phyloP scores from a whole-genome alignment of 495 filamentous ascomycete genomes.

The Beverwykella pulmonaria region DNA sequence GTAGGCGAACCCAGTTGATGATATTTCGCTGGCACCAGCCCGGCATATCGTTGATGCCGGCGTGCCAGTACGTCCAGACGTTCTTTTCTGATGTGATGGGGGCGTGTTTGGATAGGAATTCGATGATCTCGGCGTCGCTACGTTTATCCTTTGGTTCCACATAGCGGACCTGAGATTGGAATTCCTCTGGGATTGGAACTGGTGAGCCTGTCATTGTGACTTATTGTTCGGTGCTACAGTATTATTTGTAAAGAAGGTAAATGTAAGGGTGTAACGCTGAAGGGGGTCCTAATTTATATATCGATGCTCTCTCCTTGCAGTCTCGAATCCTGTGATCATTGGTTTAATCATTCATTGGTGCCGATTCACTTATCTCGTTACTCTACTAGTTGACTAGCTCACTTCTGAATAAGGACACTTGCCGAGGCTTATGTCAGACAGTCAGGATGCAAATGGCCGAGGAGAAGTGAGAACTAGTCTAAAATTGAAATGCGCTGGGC shows the following conservation, averaged over 20 bases:
- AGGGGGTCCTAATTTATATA: no score
- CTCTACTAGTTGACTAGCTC: no score
- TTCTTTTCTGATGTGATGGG: conserved; percentile 51
- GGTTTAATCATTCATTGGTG: no score
- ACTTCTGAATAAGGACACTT: no score
- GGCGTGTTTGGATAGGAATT: conserved; percentile 13
- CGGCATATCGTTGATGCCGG: conserved; percentile 44
- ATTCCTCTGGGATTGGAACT: conserved; percentile 16
- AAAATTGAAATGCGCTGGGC: no score
- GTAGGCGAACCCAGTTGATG: conserved; percentile 35
- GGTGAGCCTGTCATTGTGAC: conserved; percentile 1
- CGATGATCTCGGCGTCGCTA: conserved; percentile 33
- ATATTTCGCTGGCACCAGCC: conserved; percentile 47
- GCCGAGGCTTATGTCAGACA: no score
- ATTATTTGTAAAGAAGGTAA: not conserved
- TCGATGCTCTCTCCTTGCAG: no score
- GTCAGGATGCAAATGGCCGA: no score
- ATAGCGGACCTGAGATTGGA: conserved; percentile 6
- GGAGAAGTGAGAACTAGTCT: no score
- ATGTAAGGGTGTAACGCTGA: not conserved
- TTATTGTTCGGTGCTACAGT: not conserved
- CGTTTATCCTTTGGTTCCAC: conserved; percentile 28
- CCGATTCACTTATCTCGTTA: no score
- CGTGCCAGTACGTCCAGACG: conserved; percentile 52
- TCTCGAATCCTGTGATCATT: no score